Base-by-base conservation (phyloP, 495 filamentous ascomycete genomes). In the Apiosordaria backusii region DNA sequence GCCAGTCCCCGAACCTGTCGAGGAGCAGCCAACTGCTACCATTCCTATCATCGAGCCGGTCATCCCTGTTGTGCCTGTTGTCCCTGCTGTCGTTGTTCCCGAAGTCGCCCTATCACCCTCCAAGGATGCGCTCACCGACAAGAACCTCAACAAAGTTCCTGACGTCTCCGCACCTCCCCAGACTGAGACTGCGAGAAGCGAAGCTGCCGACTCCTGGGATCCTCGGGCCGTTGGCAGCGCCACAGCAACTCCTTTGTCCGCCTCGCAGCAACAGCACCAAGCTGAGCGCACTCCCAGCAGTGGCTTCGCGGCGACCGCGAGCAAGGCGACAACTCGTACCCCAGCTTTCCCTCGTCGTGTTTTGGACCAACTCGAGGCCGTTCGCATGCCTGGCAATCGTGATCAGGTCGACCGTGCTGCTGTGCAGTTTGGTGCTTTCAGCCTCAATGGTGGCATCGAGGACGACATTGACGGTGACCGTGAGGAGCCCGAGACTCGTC, bases 301-400 rank as follows among this genome's bases (percentile, higher is more conserved):
- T 67, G 89, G 89, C 61, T 95, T 86, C 72, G 90, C 88, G 21
- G 82, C 90, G 6, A 88, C 85, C 55, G 91, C 92, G 13, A 81
- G 88, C 70, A 96, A 94, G 78, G 90, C 93, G 21, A 68, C 83
- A 55, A 77, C 78, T 53, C 88, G 93, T 55, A 88, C 88, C 26
- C 84, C 92, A 29, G 91, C 88, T 70, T 90, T 88, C 72, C 88
- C 93, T 74, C 88, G 93, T 26, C 88, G 91, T 67, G 84, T 97
- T 53, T 83, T 96, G 71, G 93, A 97, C 68, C 95, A 99, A 72
- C 93, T 94, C 73, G 96, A 99, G 76, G 92, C 93, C 19, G 95
- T 99, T 45, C 91, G 97, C 60, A 98, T 99, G 95, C 95, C 95
- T 29, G 92, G 92, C n/a, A 97, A 97, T 77, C 93, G 96, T 71